phyloP scores from a whole-genome alignment of 306 rosid genomes.

The Potentilla sterilis region DNA sequence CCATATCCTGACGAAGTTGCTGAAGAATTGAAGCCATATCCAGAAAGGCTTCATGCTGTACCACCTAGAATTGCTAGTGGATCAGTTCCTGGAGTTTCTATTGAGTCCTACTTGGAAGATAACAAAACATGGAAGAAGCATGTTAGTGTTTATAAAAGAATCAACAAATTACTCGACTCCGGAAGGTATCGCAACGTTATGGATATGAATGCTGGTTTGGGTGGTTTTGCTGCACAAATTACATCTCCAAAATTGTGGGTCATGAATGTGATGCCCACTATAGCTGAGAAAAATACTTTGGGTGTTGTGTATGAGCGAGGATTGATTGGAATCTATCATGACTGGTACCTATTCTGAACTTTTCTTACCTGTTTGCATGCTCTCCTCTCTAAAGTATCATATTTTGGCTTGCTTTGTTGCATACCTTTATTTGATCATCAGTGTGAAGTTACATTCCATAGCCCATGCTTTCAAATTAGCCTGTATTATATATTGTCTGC shows the following conservation, averaged over 20 bases:
- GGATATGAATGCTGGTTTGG: conserved; percentile 97
- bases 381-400: conserved; percentile 7
- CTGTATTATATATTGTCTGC: neutral
- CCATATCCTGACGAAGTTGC: conserved; percentile 52
- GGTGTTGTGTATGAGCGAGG: conserved; percentile 80
- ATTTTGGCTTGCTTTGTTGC: neutral
- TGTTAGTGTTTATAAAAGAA: conserved; percentile 74
- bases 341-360: conserved; percentile 58
- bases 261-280: conserved; percentile 91
- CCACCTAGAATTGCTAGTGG: conserved; percentile 88
- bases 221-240: conserved; percentile 86
- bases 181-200: conserved; percentile 96
- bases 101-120: conserved; percentile 60
- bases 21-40: conserved; percentile 65
- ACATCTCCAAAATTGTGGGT: conserved; percentile 83
- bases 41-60: conserved; percentile 68
- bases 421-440: neutral
- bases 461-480: neutral
- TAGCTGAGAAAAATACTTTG: conserved; percentile 70
- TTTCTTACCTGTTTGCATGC: conserved; percentile 5
- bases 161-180: conserved; percentile 60
- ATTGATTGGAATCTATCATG: conserved; percentile 87
- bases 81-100: conserved; percentile 70
- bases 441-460: neutral
- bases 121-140: conserved; percentile 78